Evolutionary conservation across 208 protist species (phyloP).

Genomic region (Acanthamoeba lenticulata): DNA sequence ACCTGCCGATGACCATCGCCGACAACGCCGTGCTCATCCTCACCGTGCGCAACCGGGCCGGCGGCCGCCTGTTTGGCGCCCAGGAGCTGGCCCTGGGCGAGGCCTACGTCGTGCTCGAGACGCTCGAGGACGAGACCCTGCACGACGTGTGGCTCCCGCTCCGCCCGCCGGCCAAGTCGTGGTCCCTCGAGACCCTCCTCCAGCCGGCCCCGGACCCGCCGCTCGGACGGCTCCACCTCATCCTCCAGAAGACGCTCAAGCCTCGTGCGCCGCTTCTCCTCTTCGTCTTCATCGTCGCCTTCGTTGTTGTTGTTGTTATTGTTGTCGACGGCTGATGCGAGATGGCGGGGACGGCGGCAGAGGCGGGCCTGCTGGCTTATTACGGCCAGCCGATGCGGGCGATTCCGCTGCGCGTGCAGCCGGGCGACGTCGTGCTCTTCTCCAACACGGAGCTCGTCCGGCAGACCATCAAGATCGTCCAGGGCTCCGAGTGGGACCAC

Average conservation of each 20-base stretch:
- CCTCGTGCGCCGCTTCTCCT: neutral
- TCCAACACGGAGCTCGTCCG: neutral
- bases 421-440: conserved; percentile 9
- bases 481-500: neutral
- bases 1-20: neutral
- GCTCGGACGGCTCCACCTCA: neutral
- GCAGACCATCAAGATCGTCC: neutral
- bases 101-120: conserved; percentile 4
- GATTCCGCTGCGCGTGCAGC: neutral
- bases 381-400: neutral
- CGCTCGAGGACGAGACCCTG: neutral
- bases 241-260: neutral
- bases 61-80: neutral
- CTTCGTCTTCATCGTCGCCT: neutral
- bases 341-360: neutral
- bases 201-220: neutral
- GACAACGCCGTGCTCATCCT: conserved; percentile 7
- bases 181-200: neutral
- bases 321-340: neutral
- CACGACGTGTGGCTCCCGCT: neutral
- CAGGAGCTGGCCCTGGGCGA: neutral
- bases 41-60: neutral
- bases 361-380: neutral
- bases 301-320: neutral
- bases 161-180: neutral